A percentile compares a stretch with the other conserved stretches of the same genome.
Conservation (phyloP, 2,329 filamentous ascomycete genomes). For the Clarireedia monteithiana region DNA sequence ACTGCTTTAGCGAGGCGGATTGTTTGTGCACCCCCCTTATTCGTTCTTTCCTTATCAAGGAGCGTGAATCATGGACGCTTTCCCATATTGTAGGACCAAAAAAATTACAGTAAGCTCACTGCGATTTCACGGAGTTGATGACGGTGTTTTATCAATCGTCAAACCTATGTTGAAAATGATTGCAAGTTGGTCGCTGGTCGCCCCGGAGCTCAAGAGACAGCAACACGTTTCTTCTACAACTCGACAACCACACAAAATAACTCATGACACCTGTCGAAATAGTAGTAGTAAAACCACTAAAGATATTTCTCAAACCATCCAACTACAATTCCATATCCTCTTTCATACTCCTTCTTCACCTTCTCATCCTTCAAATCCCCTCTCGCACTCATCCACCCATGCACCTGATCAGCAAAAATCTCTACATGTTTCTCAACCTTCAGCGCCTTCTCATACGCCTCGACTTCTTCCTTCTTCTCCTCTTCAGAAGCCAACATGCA, state of each 20-base stretch:
- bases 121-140: background rate
- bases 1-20: background rate
- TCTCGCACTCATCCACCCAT: constrained; percentile 49
- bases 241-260: no score
- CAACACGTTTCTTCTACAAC: no score
- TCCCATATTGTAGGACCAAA: no score
- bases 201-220: no score
- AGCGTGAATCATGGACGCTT: background rate
- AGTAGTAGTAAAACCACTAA: constrained; percentile 8
- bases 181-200: no score
- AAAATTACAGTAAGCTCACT: no score
- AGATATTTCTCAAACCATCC: constrained; percentile 35
- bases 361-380: constrained; percentile 37
- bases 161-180: no score
- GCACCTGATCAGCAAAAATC: constrained; percentile 40
- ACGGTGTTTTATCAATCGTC: no score
- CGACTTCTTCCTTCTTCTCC: constrained; percentile 5
- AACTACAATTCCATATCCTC: constrained; percentile 37
- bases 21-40: background rate
- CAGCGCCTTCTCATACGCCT: constrained; percentile 29
- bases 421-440: constrained; percentile 36
- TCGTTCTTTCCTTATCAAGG: background rate
- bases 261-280: no score
- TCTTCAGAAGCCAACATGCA: constrained; percentile 50
- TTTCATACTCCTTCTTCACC: constrained; percentile 37